Conservation (phyloP, 139 green algal genomes). For the Choricystis sp. region DNA sequence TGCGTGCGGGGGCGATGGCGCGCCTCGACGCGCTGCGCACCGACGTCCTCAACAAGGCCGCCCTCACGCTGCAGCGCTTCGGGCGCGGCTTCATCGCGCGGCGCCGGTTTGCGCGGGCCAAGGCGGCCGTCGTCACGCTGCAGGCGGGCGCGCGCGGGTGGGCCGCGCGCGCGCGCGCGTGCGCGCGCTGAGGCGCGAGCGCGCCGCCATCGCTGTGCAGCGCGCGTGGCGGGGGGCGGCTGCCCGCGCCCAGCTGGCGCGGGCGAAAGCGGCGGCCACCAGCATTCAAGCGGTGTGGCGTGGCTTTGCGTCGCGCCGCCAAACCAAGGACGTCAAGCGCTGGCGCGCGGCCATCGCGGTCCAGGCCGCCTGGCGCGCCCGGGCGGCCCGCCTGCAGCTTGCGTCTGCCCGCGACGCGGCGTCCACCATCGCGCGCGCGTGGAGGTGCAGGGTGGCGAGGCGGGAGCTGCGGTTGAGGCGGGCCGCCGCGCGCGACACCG, state of each 20-base stretch:
- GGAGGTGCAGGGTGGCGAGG: constrained; percentile 35
- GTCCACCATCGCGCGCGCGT: constrained; percentile 28
- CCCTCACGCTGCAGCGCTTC: constrained; percentile 55
- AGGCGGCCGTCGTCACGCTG: constrained; percentile 17
- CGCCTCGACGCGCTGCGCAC: constrained; percentile 78
- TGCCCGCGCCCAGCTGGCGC: constrained; percentile 13
- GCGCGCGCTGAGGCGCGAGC: constrained; percentile 14
- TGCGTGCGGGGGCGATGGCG: constrained; percentile 80
- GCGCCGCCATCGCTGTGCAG: constrained; percentile 41
- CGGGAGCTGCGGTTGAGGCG: constrained; percentile 25
- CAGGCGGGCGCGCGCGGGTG: constrained; percentile 36
- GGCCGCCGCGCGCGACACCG: constrained; percentile 41
- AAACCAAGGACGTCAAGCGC: constrained; percentile 19
- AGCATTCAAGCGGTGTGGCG: constrained; percentile 29
- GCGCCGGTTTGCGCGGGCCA: constrained; percentile 11
- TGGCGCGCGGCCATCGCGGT: constrained; percentile 12
- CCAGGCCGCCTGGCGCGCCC: constrained; percentile 19
- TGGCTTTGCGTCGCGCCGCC: constrained; percentile 20
- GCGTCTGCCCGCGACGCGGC: background rate
- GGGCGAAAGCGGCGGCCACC: constrained; percentile 10
- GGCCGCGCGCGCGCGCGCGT: constrained; percentile 26
- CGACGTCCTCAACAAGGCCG: constrained; percentile 62
- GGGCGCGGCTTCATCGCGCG: constrained; percentile 40
- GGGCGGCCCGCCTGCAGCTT: background rate
- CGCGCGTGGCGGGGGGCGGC: constrained; percentile 7